phyloP scores from a whole-genome alignment of 2,329 filamentous ascomycete species.

The Colletotrichum sp. region DNA sequence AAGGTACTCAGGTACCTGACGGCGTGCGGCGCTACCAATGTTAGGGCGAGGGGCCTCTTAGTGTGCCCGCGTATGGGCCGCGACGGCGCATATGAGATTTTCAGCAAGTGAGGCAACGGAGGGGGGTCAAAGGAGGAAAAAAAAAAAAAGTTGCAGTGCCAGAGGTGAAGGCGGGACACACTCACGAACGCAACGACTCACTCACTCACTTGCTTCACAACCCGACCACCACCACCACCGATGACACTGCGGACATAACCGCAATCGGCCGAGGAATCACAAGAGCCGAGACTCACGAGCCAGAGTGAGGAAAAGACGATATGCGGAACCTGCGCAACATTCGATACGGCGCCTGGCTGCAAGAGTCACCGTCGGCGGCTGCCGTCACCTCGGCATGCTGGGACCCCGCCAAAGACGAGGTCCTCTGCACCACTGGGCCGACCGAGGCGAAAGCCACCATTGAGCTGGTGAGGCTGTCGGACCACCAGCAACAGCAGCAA shows the following conservation, averaged over 20 bases:
- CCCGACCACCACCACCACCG: neutral
- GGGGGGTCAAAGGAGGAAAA: neutral
- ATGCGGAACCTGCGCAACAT: constrained; percentile 93
- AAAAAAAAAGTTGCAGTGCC: constrained; percentile 2
- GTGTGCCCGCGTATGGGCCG: neutral
- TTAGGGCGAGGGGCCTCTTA: neutral
- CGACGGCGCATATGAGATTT: neutral
- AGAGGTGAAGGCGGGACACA: neutral
- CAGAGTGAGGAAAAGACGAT: neutral
- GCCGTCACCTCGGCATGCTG: constrained; percentile 73
- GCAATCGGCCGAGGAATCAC: neutral
- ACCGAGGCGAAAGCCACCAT: constrained; percentile 72
- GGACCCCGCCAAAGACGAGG: constrained; percentile 79
- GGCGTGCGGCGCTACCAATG: neutral
- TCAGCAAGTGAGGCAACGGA: neutral
- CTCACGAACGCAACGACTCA: constrained; percentile 1
- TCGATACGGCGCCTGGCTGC: constrained; percentile 64
- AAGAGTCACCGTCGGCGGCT: neutral
- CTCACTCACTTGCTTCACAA: neutral
- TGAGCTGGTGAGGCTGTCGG: constrained; percentile 66
- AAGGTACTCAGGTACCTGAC: constrained; percentile 6
- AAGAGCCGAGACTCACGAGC: neutral
- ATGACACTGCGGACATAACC: neutral
- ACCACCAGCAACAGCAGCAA: constrained; percentile 38
- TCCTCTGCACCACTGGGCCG: constrained; percentile 87